Evolutionary conservation across 2,329 filamentous ascomycete genomes (phyloP), one percentile per base, ranked within the genome.

Genomic region (Pleurostoma richardsiae): DNA sequence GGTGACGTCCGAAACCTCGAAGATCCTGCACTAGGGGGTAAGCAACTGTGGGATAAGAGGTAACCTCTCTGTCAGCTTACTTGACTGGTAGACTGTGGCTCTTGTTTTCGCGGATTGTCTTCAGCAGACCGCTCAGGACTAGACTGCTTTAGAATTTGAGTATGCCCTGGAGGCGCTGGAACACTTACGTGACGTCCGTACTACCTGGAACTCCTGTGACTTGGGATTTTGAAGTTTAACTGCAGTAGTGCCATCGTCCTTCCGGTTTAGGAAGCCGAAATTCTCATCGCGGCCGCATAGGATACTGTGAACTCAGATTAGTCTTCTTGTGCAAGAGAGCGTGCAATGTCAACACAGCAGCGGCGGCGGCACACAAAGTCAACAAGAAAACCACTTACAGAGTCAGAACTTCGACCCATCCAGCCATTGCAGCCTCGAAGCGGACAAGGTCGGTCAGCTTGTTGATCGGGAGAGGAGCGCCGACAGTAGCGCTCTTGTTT

Each of bases 211-310:
- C 64, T 96, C 91, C 29, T 83, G 78, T 0, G 90, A 95, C 74
- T 96, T 96, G 47, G 91, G 91, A 66, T 96, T 96, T 53, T 88
- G 88, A 39, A 96, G 84, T 58, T 83, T 85, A 55, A 96, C 82
- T 29, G 89, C 90, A 0, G 85, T 90, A 49, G 79, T 85, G 53
- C 89, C 89, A 59, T 95, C 88, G 56, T 96, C 91, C 61, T 84
- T 83, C 61, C 90, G 86, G 71, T 96, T 96, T 10, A 99, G 76
- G 87, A 89, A 96, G 49, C 79, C 85, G 66, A 97, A 99, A 73
- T 99, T 99, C 77, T 99, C 94, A 61, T 97, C 92, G 66, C 96
- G 90, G 41, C 90, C 95, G 77, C 94, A 99, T 46, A 99, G 82
- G 56, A 96, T 97, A 19, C 19, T 19, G 19, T 19, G 19, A 19